Evolutionary conservation across 2,329 filamentous ascomycete genomes (phyloP).

Genomic region (Zopfia rhizophila): DNA sequence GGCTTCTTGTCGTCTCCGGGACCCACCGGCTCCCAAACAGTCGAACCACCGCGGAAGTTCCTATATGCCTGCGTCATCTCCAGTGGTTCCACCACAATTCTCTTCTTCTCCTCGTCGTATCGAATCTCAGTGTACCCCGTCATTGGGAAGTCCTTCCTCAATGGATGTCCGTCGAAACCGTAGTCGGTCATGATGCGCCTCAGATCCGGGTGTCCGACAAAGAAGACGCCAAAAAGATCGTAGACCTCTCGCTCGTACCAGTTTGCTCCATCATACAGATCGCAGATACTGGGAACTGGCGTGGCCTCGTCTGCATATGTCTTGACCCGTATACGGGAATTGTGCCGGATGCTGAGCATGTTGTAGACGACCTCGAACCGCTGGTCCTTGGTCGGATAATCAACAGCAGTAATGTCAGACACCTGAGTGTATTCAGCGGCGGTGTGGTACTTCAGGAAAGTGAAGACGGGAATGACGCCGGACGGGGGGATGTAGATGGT

Average conservation of each 20-base stretch:
- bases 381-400: constrained; percentile 94
- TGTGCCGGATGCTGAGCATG: constrained; percentile 93
- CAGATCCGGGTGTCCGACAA: constrained; percentile 92
- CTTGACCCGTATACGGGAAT: constrained; percentile 96
- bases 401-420: constrained; percentile 90
- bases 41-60: constrained; percentile 89
- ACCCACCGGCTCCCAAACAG: constrained; percentile 74
- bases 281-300: constrained; percentile 87
- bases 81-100: constrained; percentile 96
- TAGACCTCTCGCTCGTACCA: constrained; percentile 99
- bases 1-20: constrained; percentile 81
- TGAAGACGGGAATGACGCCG: constrained; percentile 90
- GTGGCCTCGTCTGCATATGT: constrained; percentile 97
- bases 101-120: constrained; percentile 99
- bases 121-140: constrained; percentile 98
- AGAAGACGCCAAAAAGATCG: constrained; percentile 97
- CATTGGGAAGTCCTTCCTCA: constrained; percentile 97
- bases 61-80: constrained; percentile 98
- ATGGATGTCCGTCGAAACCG: constrained; percentile 95
- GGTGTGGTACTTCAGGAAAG: constrained; percentile 97
- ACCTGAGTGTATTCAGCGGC: constrained; percentile 96
- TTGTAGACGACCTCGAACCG: constrained; percentile 99
- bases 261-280: constrained; percentile 92
- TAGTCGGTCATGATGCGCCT: constrained; percentile 99
- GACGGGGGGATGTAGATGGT: constrained; percentile 90